Evolutionary conservation across 2,329 filamentous ascomycete genomes (phyloP).

Genomic region (Penicillium hordei): DNA sequence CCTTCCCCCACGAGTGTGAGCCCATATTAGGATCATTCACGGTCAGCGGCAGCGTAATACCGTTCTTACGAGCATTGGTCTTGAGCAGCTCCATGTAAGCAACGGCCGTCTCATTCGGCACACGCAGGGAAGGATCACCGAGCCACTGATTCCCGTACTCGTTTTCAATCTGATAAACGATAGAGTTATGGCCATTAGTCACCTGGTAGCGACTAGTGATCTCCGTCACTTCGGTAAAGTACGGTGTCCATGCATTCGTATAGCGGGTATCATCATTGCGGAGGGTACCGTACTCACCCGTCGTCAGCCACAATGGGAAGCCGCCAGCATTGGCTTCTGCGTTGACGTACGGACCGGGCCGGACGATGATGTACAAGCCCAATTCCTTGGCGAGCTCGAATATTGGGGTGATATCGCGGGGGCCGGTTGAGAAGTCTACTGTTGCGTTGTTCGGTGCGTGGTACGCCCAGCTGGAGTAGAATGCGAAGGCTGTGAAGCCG

Average conservation of each 20-base stretch:
- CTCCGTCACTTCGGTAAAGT: conserved; percentile 30
- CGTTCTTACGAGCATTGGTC: conserved; percentile 54
- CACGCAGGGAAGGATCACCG: conserved; percentile 35
- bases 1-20: conserved; percentile 59
- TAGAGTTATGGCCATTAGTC: conserved; percentile 29
- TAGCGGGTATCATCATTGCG: conserved; percentile 35
- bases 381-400: conserved; percentile 55
- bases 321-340: conserved; percentile 64
- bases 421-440: conserved; percentile 54
- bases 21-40: conserved; percentile 62
- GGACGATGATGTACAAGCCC: conserved; percentile 56
- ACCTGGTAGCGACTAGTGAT: conserved; percentile 35
- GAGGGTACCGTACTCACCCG: conserved; percentile 48
- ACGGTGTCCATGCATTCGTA: conserved; percentile 33
- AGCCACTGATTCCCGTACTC: conserved; percentile 44
- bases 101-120: conserved; percentile 50
- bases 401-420: conserved; percentile 55
- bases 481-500: conserved; percentile 51
- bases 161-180: conserved; percentile 36
- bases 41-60: conserved; percentile 59
- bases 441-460: conserved; percentile 48
- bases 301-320: conserved; percentile 62
- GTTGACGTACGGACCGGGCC: conserved; percentile 64
- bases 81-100: conserved; percentile 51
- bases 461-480: conserved; percentile 52